phyloP scores from a whole-genome alignment of 2,329 filamentous ascomycete genomes.

The Aureobasidium sp. region DNA sequence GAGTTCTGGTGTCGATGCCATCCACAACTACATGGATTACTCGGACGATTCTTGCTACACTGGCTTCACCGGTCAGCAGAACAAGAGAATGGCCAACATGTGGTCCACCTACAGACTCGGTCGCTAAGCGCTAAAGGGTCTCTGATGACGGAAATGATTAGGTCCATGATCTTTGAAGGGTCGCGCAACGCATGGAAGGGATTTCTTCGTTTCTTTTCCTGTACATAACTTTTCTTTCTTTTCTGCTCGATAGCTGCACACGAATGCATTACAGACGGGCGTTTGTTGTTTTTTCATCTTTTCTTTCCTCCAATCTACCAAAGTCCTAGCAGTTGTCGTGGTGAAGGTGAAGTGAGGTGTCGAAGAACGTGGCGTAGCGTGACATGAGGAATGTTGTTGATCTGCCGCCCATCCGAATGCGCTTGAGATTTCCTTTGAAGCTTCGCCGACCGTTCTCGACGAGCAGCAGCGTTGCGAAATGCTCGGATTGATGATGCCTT shows the following conservation, averaged over 20 bases:
- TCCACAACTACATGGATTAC: constrained; percentile 56
- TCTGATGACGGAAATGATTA: background rate
- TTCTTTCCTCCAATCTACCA: background rate
- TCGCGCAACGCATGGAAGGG: background rate
- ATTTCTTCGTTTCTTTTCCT: background rate
- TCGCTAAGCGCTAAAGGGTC: constrained; percentile 17
- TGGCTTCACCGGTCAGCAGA: constrained; percentile 44
- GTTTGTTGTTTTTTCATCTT: background rate
- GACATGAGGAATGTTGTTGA: background rate
- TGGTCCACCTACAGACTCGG: constrained; percentile 38
- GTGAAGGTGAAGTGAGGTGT: background rate
- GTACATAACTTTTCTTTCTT: background rate
- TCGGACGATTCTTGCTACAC: constrained; percentile 48
- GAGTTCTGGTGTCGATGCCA: constrained; percentile 40
- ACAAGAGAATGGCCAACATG: constrained; percentile 43
- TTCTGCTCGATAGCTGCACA: background rate
- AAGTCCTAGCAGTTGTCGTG: background rate
- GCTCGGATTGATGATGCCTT: too few species aligned
- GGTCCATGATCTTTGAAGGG: too few species aligned
- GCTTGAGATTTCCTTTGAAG: background rate
- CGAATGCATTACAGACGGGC: constrained; percentile 3
- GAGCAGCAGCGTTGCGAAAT: too few species aligned
- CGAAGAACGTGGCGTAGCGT: background rate
- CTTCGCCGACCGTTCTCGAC: background rate
- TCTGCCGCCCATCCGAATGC: background rate